Evolutionary conservation across 2,329 filamentous ascomycete species (phyloP).

Genomic region (Fusarium austroafricanum): DNA sequence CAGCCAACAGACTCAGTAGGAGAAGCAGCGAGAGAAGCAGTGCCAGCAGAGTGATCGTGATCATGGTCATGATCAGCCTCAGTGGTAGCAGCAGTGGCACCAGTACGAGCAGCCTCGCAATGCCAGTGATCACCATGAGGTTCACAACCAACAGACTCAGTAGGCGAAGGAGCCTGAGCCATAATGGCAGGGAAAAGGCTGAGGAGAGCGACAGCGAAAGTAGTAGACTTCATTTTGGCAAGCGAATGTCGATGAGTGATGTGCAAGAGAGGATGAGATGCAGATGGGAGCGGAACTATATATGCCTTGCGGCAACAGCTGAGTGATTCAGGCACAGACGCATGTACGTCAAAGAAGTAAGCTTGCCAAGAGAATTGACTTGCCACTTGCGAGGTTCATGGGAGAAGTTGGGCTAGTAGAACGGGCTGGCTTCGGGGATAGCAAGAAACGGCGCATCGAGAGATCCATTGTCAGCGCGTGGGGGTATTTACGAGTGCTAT

Average conservation of each 20-base stretch:
- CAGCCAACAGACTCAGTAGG: slow-evolving; percentile 44
- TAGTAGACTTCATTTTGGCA: slow-evolving; percentile 41
- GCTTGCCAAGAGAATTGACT: slow-evolving; percentile 6
- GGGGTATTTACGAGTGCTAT: slow-evolving; percentile 7
- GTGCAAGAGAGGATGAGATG: background rate
- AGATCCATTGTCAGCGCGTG: slow-evolving; percentile 6
- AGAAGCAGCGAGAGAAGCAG: slow-evolving; percentile 16
- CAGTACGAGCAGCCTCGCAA: slow-evolving; percentile 40
- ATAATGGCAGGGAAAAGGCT: slow-evolving; percentile 39
- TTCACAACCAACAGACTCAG: slow-evolving; percentile 43
- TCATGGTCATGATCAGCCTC: background rate
- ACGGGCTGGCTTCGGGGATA: slow-evolving; percentile 1
- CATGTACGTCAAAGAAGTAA: background rate
- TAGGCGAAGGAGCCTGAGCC: slow-evolving; percentile 41
- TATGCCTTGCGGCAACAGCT: background rate
- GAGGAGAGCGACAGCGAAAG: slow-evolving; percentile 40
- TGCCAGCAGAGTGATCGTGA: slow-evolving; percentile 24
- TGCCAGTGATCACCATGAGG: slow-evolving; percentile 44
- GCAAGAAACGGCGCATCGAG: background rate
- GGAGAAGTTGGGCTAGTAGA: background rate
- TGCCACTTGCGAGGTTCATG: slow-evolving; percentile 10
- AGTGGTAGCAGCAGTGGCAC: slow-evolving; percentile 17
- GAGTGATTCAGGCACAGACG: background rate
- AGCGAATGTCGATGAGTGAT: slow-evolving; percentile 13
- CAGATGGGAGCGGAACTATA: slow-evolving; percentile 16